Conservation (phyloP, 1,139 yeast genomes). For the Taiozyma onychis region DNA sequence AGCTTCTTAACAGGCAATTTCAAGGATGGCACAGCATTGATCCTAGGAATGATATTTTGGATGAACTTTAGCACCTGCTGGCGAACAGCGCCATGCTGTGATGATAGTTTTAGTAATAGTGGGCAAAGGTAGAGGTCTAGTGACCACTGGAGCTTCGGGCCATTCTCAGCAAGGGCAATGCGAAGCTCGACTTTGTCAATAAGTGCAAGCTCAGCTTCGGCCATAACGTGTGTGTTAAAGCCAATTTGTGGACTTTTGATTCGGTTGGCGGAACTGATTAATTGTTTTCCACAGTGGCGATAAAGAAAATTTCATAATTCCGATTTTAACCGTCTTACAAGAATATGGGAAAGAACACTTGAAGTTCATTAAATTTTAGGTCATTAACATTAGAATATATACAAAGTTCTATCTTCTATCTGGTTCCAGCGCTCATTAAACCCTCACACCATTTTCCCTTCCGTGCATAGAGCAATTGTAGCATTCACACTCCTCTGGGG, state of each 20-base stretch:
- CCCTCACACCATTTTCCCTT: conserved; percentile 13
- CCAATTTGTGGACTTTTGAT: not conserved
- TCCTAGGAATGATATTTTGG: conserved; percentile 62
- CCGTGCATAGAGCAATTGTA: conserved; percentile 18
- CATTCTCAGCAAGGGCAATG: conserved; percentile 71
- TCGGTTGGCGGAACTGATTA: not conserved
- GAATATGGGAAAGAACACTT: not conserved
- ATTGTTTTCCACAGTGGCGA: conserved; percentile 2
- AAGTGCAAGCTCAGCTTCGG: conserved; percentile 49
- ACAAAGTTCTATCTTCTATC: not conserved
- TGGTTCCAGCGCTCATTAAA: not conserved
- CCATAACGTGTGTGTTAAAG: conserved; percentile 25
- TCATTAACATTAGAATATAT: not conserved
- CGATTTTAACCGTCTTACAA: not conserved
- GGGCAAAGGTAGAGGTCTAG: conserved; percentile 70
- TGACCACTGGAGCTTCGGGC: conserved; percentile 55
- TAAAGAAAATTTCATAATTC: not conserved
- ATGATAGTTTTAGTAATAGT: conserved; percentile 67
- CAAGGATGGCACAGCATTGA: conserved; percentile 50
- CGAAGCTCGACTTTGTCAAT: conserved; percentile 78
- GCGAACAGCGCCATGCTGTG: conserved; percentile 65
- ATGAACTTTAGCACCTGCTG: conserved; percentile 61
- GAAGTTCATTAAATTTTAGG: not conserved
- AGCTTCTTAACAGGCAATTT: conserved; percentile 59
- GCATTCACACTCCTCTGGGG: conserved; percentile 16